Conservation (phyloP, 192 early-diverging fungal species). For the Obelidium mucronatum region DNA sequence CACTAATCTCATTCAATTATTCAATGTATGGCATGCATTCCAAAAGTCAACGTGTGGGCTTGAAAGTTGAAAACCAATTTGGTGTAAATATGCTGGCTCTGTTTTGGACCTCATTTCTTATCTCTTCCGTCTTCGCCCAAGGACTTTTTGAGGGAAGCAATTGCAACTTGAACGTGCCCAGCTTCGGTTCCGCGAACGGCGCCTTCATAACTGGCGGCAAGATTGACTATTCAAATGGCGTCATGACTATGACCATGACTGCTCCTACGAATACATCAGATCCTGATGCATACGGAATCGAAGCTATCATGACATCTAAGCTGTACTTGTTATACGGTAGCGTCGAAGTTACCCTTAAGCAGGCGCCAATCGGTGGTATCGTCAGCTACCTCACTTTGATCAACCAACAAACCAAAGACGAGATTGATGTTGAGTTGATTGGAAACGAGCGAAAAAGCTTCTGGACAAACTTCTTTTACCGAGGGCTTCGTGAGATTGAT, state of each 20-base stretch:
- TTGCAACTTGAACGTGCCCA: background rate
- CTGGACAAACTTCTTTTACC: slow-evolving; percentile 25
- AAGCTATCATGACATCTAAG: background rate
- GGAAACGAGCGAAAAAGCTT: slow-evolving; percentile 12
- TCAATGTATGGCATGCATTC: no score
- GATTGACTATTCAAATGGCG: slow-evolving; percentile 1
- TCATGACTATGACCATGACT: background rate
- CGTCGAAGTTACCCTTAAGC: slow-evolving; percentile 7
- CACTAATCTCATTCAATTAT: no score
- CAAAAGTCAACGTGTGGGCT: no score
- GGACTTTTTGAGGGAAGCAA: background rate
- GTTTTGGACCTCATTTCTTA: no score
- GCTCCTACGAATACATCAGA: background rate
- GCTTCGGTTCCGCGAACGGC: background rate
- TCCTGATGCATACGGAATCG: background rate
- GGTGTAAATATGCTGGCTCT: no score
- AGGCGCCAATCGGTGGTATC: slow-evolving; percentile 9
- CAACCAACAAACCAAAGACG: slow-evolving; percentile 16
- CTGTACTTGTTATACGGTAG: slow-evolving; percentile 21
- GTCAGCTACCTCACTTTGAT: slow-evolving; percentile 25
- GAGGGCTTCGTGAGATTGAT: background rate
- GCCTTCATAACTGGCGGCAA: slow-evolving; percentile 3
- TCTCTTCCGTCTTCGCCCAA: no score
- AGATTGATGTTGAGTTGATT: slow-evolving; percentile 25
- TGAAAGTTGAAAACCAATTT: no score